phyloP scores from a whole-genome alignment of 1,284 basidiomycete species.

The Leccinum insolens region DNA sequence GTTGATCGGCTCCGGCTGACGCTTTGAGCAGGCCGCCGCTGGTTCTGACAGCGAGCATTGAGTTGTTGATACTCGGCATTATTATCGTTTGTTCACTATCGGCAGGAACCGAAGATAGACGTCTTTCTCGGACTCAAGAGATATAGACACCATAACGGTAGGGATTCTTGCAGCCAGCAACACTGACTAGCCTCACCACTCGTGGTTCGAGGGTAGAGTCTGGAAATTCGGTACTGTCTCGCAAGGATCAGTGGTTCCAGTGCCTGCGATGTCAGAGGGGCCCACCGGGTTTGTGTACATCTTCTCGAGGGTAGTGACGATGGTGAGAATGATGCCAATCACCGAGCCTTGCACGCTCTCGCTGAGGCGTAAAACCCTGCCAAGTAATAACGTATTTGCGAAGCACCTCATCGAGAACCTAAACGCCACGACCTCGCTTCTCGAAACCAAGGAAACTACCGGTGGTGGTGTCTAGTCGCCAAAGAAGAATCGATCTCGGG shows the following conservation, averaged over 20 bases:
- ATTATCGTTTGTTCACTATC: not conserved
- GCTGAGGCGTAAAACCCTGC: slow-evolving; percentile 74
- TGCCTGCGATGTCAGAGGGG: slow-evolving; percentile 72
- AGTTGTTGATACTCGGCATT: slow-evolving; percentile 23
- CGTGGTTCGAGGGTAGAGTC: slow-evolving; percentile 21
- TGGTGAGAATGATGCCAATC: slow-evolving; percentile 59
- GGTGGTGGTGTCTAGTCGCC: too few species aligned
- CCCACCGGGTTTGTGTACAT: slow-evolving; percentile 88
- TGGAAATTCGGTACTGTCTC: slow-evolving; percentile 31
- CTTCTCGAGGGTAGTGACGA: slow-evolving; percentile 59
- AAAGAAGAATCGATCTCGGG: slow-evolving; percentile 34
- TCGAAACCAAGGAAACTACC: too few species aligned
- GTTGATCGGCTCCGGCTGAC: slow-evolving; percentile 48
- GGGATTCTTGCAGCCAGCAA: slow-evolving; percentile 15
- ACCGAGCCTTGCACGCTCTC: slow-evolving; percentile 47
- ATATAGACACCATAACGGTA: slow-evolving; percentile 18
- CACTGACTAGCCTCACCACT: slow-evolving; percentile 26
- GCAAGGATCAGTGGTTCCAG: slow-evolving; percentile 76
- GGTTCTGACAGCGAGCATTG: slow-evolving; percentile 59
- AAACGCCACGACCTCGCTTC: slow-evolving; percentile 33
- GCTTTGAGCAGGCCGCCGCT: slow-evolving; percentile 65
- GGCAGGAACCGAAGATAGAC: slow-evolving; percentile 8
- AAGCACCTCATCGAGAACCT: slow-evolving; percentile 68
- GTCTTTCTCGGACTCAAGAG: slow-evolving; percentile 30
- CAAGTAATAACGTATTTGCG: slow-evolving; percentile 69